phyloP scores from a whole-genome alignment of 2,329 filamentous ascomycete species.

The Alternaria panax region DNA sequence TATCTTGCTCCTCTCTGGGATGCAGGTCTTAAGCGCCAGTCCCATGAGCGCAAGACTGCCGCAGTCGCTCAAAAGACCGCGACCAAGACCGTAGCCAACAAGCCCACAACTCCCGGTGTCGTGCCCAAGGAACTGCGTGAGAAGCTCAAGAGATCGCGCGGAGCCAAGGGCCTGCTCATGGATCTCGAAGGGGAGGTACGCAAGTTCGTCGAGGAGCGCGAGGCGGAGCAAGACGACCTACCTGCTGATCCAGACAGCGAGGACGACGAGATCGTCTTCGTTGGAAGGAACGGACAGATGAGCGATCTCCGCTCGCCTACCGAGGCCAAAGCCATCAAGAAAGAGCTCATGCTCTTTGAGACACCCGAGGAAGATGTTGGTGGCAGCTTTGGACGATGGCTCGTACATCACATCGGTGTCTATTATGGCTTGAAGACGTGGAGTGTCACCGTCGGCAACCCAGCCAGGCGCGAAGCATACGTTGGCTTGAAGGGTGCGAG shows the following conservation, averaged over 20 bases:
- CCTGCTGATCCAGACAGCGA: slow-evolving; percentile 61
- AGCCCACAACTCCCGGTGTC: slow-evolving; percentile 55
- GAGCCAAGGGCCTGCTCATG: slow-evolving; percentile 80
- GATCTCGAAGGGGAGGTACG: slow-evolving; percentile 86
- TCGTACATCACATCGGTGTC: slow-evolving; percentile 88
- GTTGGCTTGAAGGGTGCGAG: slow-evolving; percentile 70
- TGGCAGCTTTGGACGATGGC: slow-evolving; percentile 87
- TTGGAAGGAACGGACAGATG: slow-evolving; percentile 73
- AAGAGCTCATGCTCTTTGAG: slow-evolving; percentile 80
- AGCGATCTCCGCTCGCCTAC: slow-evolving; percentile 62
- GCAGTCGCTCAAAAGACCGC: slow-evolving; percentile 44
- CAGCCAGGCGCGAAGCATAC: slow-evolving; percentile 80
- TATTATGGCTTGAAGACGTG: slow-evolving; percentile 91
- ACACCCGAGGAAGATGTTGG: slow-evolving; percentile 76
- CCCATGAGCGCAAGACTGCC: slow-evolving; percentile 54
- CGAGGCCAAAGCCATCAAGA: slow-evolving; percentile 61
- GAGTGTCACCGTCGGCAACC: slow-evolving; percentile 75
- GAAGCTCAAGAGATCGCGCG: slow-evolving; percentile 79
- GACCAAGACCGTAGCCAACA: slow-evolving; percentile 46
- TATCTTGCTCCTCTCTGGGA: slow-evolving; percentile 90
- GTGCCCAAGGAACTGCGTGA: slow-evolving; percentile 83
- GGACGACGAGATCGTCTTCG: slow-evolving; percentile 92
- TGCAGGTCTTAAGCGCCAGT: slow-evolving; percentile 55
- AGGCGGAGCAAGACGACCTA: slow-evolving; percentile 55
- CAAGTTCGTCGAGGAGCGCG: slow-evolving; percentile 68